Evolutionary conservation across 2,329 filamentous ascomycete species (phyloP), one percentile per base, ranked within the genome.

Genomic region (Hypoxylon sp.): DNA sequence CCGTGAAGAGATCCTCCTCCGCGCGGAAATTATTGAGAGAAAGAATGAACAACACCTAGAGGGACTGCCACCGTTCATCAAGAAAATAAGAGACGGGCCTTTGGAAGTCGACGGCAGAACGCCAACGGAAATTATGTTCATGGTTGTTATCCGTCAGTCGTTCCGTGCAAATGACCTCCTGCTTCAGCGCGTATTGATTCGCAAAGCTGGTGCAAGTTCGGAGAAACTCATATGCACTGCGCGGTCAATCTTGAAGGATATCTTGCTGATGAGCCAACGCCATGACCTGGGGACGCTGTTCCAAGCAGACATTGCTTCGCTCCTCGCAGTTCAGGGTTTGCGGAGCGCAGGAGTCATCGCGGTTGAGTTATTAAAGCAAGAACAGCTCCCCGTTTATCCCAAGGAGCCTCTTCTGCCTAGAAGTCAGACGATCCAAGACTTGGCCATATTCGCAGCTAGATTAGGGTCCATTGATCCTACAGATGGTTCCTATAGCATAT

Each of bases 361-460:
- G 14, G 75, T 79, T 25, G 78, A 80, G 65, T 64, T 80, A 50
- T 67, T 80, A 30, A 77, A 77, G 59, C 78, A 79, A 66, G 78
- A 80, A 56, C 76, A 77, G 63, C 72, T 75, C 4, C 74, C 75
- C n/a, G 75, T 75, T 14, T 76, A 78, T 55, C 77, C 77, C 6
- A 75, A 73, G 64, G 70, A 75, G n/a, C 76, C 76, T n/a, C 68
- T 77, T 41, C 60, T 80, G 19, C 77, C 77, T 14, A 73, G 78
- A 23, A 80, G 78, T 58, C 75, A 77, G 53, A 80, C 78, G 4
- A 80, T 80, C 19, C 78, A 79, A 64, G 76, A 79, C 55, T 67
- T 80, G 13, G 75, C 78, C 13, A 75, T 80, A 3, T 79, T 80
- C 46, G 78, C 77, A 11, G 73, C 77, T 21, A 60, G 75, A n/a